Evolutionary conservation across 805 yeast species (phyloP), one percentile per base, ranked within the genome.

Genomic region (Schizosaccharomyces cryophilus): DNA sequence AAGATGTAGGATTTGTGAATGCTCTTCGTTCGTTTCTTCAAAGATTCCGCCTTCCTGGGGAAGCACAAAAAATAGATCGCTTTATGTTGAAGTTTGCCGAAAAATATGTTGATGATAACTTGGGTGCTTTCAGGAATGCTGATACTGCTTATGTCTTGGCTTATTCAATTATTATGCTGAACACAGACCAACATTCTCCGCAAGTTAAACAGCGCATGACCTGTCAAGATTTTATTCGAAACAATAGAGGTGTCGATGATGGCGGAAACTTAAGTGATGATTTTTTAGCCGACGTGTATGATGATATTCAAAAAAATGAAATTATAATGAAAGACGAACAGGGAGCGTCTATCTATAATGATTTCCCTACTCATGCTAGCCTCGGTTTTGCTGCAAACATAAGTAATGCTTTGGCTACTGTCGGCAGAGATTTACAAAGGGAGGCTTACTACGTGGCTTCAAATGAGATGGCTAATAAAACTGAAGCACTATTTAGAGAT

Each of bases 51-150:
- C 77, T 93, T 63, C 98, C 99, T 2, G 99, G 99, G 59, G 99
- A 93, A 72, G 89, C 96, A 4, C 99, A 93, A 73, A 90, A 93
- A 68, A 90, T 93, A 69, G 98, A 93, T 75, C 78, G 99, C 66
- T 87, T 83, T 69, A 87, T 94, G 96, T 79, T 93, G 69, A 90
- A 93, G 68, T 94, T 94, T 74, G 98, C 98, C 4, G 95, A 87
- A 71, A 78, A 95, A 66, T 93, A 83, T 69, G 82, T 83, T 26
- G 82, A 84, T 64, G 96, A 90, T 64, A 93, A 93, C 69, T 95
- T 96, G 9, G 76, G 76, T 19, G 77, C 82, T 0, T 90, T 90
- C 71, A 82, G 95, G 0, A 66, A 66, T 42, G 70, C 70, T 4
- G 97, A 93, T 68, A 82, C 95, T 0, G 95, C 90, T 1, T 90